Percentiles rank a stretch among this genome's conserved stretches.
Conservation (phyloP, 148 eudicot species). For the Fagopyrum homotropicum region DNA sequence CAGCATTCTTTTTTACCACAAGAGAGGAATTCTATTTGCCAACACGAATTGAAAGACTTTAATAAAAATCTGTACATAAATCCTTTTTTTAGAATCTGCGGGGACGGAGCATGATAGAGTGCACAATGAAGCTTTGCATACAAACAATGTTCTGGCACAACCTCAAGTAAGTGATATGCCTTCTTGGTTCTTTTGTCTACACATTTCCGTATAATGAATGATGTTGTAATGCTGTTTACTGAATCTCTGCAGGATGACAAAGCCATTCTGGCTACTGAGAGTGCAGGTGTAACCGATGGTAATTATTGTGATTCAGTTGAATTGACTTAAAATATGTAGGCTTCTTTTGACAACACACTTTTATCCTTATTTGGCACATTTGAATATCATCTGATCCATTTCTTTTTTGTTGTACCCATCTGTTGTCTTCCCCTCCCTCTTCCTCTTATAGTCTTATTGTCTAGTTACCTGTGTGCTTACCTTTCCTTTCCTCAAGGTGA, state of each 20-base stretch:
- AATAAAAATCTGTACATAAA: not conserved
- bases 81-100: slow-evolving; percentile 11
- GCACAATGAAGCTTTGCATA: slow-evolving; percentile 17
- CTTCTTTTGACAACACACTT: not conserved
- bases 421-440: not conserved
- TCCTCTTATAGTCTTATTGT: not conserved
- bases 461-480: not conserved
- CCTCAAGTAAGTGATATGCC: not conserved
- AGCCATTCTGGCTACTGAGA: slow-evolving; percentile 20
- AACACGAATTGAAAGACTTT: not conserved
- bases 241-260: slow-evolving; percentile 23
- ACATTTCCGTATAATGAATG: slow-evolving; percentile 1
- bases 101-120: slow-evolving; percentile 16
- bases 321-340: not conserved
- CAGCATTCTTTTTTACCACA: not conserved
- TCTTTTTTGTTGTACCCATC: not conserved
- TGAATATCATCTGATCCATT: not conserved
- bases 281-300: slow-evolving; percentile 1
- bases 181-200: too few relatives aligned
- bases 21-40: not conserved
- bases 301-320: not conserved
- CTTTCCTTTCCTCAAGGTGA: not conserved
- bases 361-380: not conserved
- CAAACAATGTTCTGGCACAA: slow-evolving; percentile 10
- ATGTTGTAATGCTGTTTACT: not conserved